Base-by-base conservation (phyloP, 2,329 filamentous ascomycete species). In the Bimuria novae-zelandiae region DNA sequence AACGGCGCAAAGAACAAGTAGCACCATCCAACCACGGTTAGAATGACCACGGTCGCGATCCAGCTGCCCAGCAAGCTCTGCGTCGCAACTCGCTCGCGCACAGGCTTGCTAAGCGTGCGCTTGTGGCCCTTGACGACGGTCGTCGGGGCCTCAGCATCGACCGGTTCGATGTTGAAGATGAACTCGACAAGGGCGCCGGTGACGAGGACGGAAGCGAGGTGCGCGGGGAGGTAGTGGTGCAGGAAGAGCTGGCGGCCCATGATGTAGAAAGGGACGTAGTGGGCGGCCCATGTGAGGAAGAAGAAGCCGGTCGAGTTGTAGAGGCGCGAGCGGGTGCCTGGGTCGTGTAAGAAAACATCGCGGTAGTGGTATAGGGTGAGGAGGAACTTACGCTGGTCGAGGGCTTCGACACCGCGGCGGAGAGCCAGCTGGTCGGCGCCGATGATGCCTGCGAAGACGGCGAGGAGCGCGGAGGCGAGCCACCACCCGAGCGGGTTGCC, bases 231-330 rank as follows among this genome's bases (percentile, higher is more conserved):
- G 72, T 99, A 99, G 77, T 99, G 94, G 75, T 99, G 94, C 63
- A 99, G 77, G 86, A 99, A 99, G 60, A 97, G 87, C 75, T 99
- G 93, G 65, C 93, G 92, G 52, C 93, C 93, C 93, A 99, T 99
- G 59, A 97, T 85, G 79, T 87, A 99, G 81, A 99, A 99, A 47
- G 93, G 93, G 75, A 96, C 86, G 80, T 97, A 99, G 75, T 99
- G 94, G 2, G 92, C 93, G 12, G 90, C 92, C 94, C 94, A 99
- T 51, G 92, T 91, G 52, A 99, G 84, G 85, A 97, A 97, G 81
- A 99, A 95, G 84, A 99, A 99, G 21, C 94, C 94, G 0, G 94
- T 97, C 49, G 92, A 97, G 82, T 97, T 97, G 79, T 99, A 99
- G 44, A 99, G 83, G 59, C 92, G 92, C 21, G 90, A 92, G 61